Evolutionary conservation across 176 grass and related monocot genomes (phyloP).

Genomic region (Oryza brachyantha): DNA sequence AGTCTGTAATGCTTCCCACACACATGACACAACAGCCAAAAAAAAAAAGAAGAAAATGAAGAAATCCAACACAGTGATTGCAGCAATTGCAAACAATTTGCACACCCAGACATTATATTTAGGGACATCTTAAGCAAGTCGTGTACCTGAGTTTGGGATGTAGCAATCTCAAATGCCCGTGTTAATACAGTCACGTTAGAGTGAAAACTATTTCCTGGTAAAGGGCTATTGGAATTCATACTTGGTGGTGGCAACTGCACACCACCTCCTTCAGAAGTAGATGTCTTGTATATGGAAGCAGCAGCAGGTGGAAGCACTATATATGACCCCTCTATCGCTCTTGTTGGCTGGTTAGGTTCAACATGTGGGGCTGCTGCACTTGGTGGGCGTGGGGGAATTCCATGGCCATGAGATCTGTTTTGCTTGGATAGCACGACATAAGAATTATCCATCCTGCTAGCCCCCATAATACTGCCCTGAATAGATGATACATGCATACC

Average conservation of each 20-base stretch:
- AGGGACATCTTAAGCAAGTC: background rate
- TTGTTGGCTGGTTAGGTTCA: conserved; percentile 58
- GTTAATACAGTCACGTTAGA: conserved; percentile 83
- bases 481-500: conserved; percentile 69
- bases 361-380: conserved; percentile 27
- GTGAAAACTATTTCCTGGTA: conserved; percentile 65
- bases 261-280: conserved; percentile 47
- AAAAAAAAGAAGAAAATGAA: background rate
- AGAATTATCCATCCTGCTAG: conserved; percentile 83
- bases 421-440: conserved; percentile 70
- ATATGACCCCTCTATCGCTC: conserved; percentile 87
- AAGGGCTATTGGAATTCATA: conserved; percentile 38
- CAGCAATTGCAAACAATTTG: background rate
- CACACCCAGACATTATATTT: background rate
- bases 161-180: conserved; percentile 93
- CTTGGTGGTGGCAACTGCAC: conserved; percentile 30
- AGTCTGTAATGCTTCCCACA: background rate
- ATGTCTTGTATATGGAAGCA: conserved; percentile 74
- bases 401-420: conserved; percentile 53
- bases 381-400: conserved; percentile 59
- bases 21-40: background rate
- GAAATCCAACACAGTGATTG: background rate
- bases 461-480: conserved; percentile 75
- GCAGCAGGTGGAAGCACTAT: conserved; percentile 88
- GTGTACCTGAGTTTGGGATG: conserved; percentile 85